Evolutionary conservation across 169 alveolate species (phyloP).

Genomic region (Ichthyophthirius multifiliis): DNA sequence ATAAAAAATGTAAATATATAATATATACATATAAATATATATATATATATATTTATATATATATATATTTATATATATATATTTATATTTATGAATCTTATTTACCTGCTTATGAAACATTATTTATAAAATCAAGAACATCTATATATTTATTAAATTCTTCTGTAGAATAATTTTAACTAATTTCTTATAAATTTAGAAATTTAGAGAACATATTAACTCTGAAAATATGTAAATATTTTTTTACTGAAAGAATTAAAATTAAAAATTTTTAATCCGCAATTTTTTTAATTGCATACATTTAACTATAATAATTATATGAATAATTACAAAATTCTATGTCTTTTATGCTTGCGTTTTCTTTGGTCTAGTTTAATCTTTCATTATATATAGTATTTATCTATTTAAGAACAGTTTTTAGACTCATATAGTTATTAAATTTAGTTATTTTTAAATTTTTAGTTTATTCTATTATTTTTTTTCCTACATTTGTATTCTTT

Average conservation of each 20-base stretch:
- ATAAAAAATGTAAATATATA: no score
- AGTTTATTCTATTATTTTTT: conserved; percentile 13
- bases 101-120: conserved; percentile 16
- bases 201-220: conserved; percentile 30
- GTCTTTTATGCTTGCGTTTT: background rate
- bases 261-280: conserved; percentile 36
- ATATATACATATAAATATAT: no score
- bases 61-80: background rate
- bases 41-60: background rate
- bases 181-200: conserved; percentile 18
- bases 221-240: conserved; percentile 12
- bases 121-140: conserved; percentile 1
- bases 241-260: conserved; percentile 26
- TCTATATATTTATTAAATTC: conserved; percentile 35
- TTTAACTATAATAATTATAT: conserved; percentile 8
- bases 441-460: conserved; percentile 23
- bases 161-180: conserved; percentile 25
- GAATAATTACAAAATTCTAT: conserved; percentile 17
- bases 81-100: background rate
- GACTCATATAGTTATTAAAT: conserved; percentile 23
- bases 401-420: conserved; percentile 25
- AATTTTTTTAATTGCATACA: conserved; percentile 33
- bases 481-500: conserved; percentile 16
- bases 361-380: conserved; percentile 5
- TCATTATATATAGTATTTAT: conserved; percentile 22